Evolutionary conservation across 768 basidiomycete species (phyloP).

Genomic region (Pleurotus tuoliensis): DNA sequence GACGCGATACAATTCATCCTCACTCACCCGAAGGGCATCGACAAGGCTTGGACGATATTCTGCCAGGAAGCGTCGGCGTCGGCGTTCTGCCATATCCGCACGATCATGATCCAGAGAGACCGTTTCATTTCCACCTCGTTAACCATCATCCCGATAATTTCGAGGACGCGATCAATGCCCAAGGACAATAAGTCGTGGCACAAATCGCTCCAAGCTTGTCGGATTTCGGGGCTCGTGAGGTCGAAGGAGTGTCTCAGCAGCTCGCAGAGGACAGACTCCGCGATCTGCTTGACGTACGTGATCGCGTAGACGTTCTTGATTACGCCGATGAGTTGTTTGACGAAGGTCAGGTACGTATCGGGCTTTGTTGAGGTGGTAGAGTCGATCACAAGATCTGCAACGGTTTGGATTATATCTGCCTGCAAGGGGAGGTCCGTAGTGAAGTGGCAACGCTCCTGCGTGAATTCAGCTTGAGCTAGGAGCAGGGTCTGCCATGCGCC

Average conservation of each 20-base stretch:
- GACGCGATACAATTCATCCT: not conserved
- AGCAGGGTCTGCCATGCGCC: constrained; percentile 54
- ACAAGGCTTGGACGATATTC: constrained; percentile 40
- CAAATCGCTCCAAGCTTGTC: constrained; percentile 41
- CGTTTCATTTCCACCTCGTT: constrained; percentile 32
- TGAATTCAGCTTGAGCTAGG: constrained; percentile 42
- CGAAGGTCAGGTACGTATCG: not conserved
- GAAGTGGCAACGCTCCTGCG: constrained; percentile 32
- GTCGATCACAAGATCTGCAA: constrained; percentile 30
- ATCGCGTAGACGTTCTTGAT: constrained; percentile 44
- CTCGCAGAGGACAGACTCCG: constrained; percentile 42
- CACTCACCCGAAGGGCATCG: constrained; percentile 44
- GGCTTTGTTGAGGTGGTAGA: not conserved
- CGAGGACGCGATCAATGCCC: constrained; percentile 36
- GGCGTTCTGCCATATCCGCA: constrained; percentile 24
- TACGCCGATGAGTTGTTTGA: constrained; percentile 27
- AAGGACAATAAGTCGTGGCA: constrained; percentile 44
- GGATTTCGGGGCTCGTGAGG: constrained; percentile 34
- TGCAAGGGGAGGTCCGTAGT: constrained; percentile 21
- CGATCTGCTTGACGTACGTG: constrained; percentile 35
- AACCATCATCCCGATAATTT: constrained; percentile 23
- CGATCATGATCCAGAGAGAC: constrained; percentile 46
- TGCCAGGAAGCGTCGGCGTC: constrained; percentile 30
- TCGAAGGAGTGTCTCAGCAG: constrained; percentile 41
- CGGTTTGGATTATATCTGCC: constrained; percentile 24